Evolutionary conservation across 257 asterid genomes (phyloP).

Genomic region (Solanum medicagineum): DNA sequence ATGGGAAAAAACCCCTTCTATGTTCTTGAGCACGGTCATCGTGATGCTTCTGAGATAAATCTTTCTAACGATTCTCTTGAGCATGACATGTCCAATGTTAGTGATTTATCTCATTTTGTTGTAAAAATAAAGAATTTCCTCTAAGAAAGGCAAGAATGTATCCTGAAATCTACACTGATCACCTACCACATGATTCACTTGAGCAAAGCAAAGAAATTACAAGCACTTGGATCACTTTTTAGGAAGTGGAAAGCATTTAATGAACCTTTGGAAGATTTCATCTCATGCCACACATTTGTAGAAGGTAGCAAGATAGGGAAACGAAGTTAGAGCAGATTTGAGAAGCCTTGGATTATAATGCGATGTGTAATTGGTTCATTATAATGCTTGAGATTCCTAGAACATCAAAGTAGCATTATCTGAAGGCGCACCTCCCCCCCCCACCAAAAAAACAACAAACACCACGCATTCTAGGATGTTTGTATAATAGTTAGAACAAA

Average conservation of each 20-base stretch:
- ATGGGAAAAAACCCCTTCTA: not conserved
- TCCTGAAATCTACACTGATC: not conserved
- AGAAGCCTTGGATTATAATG: not conserved
- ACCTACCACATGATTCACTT: not conserved
- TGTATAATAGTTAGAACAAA: no score
- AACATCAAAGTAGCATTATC: not conserved
- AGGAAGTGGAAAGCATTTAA: not conserved
- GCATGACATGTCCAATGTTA: not conserved
- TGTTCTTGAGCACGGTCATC: not conserved
- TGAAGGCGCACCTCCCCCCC: no score
- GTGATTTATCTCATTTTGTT: not conserved
- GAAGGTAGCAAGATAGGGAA: not conserved
- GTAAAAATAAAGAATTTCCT: not conserved
- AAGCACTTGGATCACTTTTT: not conserved
- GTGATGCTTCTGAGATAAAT: not conserved
- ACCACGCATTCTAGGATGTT: no score
- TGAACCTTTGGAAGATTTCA: not conserved
- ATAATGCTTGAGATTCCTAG: not conserved
- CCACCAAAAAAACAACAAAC: no score
- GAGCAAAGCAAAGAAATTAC: not conserved
- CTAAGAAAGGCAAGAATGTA: not conserved
- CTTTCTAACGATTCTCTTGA: not conserved
- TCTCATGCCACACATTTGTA: not conserved
- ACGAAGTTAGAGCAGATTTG: not conserved
- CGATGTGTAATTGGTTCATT: not conserved